These are phyloP conservation scores for Arabidopsis suecica DNA, from an alignment of 345 rosid species.

Conservation along the genomic window DNA sequence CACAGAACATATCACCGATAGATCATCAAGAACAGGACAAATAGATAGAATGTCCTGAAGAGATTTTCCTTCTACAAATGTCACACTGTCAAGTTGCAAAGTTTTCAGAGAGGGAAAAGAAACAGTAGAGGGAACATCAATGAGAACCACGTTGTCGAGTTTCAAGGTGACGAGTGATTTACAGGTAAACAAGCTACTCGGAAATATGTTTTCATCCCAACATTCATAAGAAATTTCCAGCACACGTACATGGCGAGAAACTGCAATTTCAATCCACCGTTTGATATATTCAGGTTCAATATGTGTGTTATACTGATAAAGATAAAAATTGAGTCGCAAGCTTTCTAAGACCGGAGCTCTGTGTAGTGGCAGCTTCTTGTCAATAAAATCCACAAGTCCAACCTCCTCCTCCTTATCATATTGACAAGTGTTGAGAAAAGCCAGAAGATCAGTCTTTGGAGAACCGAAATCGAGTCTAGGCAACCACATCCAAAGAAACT, in stretches of 20 bases:
- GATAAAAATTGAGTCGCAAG: background rate
- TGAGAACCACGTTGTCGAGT: background rate
- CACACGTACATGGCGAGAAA: background rate
- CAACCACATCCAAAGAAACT: conserved; percentile 10
- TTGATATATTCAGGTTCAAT: background rate
- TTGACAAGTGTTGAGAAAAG: too few species aligned
- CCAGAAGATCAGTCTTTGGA: too few species aligned
- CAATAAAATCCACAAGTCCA: background rate
- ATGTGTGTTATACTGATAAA: too few species aligned
- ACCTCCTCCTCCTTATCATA: too few species aligned
- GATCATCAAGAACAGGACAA: conserved; percentile 13
- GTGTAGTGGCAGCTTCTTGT: background rate
- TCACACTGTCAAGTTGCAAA: background rate
- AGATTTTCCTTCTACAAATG: background rate
- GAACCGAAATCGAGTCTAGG: background rate
- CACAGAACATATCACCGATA: background rate
- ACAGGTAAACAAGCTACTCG: background rate
- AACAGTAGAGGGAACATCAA: background rate
- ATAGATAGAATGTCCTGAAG: background rate
- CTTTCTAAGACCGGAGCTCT: background rate
- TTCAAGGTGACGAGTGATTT: background rate
- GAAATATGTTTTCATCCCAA: background rate
- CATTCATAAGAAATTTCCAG: background rate
- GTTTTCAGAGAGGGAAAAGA: conserved; percentile 18
- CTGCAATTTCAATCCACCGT: background rate